phyloP scores from a whole-genome alignment of 2,329 filamentous ascomycete genomes.

The Diaporthe aspalathi region DNA sequence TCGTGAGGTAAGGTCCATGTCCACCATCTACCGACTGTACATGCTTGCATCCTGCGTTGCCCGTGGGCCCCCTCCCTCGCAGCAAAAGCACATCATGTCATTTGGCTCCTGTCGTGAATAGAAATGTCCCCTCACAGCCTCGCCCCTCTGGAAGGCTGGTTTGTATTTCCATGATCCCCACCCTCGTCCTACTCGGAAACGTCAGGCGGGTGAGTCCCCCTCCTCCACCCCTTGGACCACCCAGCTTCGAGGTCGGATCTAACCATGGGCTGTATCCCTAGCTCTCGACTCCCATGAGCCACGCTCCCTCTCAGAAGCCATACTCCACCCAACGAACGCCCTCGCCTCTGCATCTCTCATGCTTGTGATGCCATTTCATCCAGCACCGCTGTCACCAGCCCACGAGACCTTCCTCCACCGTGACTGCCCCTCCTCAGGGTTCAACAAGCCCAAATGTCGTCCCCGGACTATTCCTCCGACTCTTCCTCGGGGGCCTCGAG shows the following conservation, averaged over 20 bases:
- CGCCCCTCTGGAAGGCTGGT: slow-evolving; percentile 21
- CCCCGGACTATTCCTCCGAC: slow-evolving; percentile 35
- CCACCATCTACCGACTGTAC: slow-evolving; percentile 20
- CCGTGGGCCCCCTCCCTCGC: slow-evolving; percentile 19
- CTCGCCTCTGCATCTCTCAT: not conserved
- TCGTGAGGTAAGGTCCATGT: slow-evolving; percentile 24
- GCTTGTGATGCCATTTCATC: not conserved
- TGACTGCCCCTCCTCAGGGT: not conserved
- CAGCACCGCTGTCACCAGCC: not conserved
- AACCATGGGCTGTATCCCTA: not conserved
- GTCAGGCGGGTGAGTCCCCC: slow-evolving; percentile 6
- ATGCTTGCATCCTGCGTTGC: not conserved
- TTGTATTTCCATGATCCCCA: not conserved
- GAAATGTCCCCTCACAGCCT: slow-evolving; percentile 7
- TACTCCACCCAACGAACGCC: not conserved
- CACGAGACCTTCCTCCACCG: slow-evolving; percentile 12
- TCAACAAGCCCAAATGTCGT: slow-evolving; percentile 37
- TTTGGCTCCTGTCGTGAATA: slow-evolving; percentile 2
- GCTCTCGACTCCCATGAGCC: not conserved
- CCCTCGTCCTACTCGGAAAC: not conserved
- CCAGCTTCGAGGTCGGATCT: not conserved
- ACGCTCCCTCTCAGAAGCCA: not conserved
- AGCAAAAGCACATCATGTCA: slow-evolving; percentile 31
- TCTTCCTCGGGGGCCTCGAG: slow-evolving; percentile 24
- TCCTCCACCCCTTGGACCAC: not conserved